These are phyloP conservation scores for Beauveria asiatica DNA, from an alignment of 2,329 filamentous ascomycete genomes.

Conservation along the genomic window DNA sequence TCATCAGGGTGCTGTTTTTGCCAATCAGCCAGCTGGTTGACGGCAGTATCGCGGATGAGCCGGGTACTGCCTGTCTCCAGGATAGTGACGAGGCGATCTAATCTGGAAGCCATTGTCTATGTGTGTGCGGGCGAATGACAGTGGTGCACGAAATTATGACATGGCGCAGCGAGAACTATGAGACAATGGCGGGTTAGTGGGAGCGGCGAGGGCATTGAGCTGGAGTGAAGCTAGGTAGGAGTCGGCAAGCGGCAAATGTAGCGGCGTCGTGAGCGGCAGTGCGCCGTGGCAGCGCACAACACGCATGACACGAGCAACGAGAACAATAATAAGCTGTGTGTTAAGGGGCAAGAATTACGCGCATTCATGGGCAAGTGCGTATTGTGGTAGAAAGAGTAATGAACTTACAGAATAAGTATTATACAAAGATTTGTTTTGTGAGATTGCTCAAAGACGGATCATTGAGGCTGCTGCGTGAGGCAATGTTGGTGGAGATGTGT, in stretches of 20 bases:
- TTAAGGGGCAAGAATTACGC: neutral
- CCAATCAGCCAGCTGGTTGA: conserved; percentile 92
- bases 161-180: conserved; percentile 6
- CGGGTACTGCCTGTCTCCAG: conserved; percentile 96
- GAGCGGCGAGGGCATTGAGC: neutral
- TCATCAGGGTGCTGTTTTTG: conserved; percentile 98
- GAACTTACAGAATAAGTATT: neutral
- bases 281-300: neutral
- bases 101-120: conserved; percentile 11
- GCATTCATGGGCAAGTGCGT: neutral
- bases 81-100: conserved; percentile 47
- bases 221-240: neutral
- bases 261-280: neutral
- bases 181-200: neutral
- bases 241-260: neutral
- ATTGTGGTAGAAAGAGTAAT: neutral
- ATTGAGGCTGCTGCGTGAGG: neutral
- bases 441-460: neutral
- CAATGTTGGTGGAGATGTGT: neutral
- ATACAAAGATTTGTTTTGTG: neutral
- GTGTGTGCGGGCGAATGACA: neutral
- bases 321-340: neutral
- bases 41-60: conserved; percentile 92
- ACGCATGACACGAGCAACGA: neutral
- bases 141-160: neutral